phyloP scores from a whole-genome alignment of 805 yeast genomes.

The Ogataea trehaloabstinens region DNA sequence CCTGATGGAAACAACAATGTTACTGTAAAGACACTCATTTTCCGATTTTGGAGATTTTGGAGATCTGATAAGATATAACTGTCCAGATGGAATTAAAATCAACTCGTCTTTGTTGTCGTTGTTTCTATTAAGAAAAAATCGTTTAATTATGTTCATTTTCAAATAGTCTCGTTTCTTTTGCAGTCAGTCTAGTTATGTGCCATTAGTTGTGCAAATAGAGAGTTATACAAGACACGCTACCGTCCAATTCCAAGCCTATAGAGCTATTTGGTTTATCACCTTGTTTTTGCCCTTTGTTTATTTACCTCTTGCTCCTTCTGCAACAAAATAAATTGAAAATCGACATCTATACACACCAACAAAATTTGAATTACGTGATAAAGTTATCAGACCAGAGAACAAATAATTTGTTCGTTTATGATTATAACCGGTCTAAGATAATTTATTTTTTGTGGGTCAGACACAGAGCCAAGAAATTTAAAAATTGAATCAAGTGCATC shows the following conservation, averaged over 20 bases:
- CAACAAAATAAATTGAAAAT: neutral
- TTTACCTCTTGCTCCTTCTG: neutral
- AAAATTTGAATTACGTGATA: too few species aligned
- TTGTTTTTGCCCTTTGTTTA: neutral
- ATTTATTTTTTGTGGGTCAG: too few species aligned
- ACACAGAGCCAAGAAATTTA: too few species aligned
- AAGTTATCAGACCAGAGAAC: too few species aligned
- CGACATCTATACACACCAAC: too few species aligned
- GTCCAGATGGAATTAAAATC: slow-evolving; percentile 74
- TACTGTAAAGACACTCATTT: slow-evolving; percentile 76
- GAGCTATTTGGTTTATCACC: neutral
- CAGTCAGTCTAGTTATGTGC: too few species aligned
- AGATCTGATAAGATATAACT: slow-evolving; percentile 68
- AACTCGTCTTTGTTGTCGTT: slow-evolving; percentile 52
- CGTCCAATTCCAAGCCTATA: neutral
- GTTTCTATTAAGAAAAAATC: slow-evolving; percentile 41
- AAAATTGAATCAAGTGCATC: too few species aligned
- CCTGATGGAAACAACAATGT: slow-evolving; percentile 71
- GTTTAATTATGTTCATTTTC: slow-evolving; percentile 71
- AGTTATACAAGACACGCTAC: neutral
- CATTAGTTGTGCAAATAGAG: too few species aligned
- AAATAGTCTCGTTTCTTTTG: too few species aligned
- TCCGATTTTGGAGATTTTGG: slow-evolving; percentile 85
- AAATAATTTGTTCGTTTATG: too few species aligned
- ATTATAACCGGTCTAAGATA: too few species aligned